Conservation (phyloP, 495 filamentous ascomycete genomes). For the Aspergillus wentii region DNA sequence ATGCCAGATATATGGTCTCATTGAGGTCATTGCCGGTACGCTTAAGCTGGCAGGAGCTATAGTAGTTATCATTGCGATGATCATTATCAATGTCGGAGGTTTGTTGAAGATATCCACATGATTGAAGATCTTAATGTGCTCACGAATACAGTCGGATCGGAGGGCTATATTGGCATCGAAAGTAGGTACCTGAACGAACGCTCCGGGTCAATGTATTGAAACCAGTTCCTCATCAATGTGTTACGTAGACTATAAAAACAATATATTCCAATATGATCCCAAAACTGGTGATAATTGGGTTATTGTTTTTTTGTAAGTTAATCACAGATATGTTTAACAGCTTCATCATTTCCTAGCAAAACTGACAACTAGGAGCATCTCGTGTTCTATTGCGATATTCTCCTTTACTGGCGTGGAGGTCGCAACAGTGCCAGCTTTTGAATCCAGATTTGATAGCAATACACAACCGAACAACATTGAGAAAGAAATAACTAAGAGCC, state of each 20-base stretch:
- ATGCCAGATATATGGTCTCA: constrained; percentile 29
- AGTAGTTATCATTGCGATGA: constrained; percentile 22
- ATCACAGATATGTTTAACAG: not conserved
- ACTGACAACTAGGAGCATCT: constrained; percentile 18
- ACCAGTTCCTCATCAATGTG: not conserved
- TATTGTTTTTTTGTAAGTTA: constrained; percentile 28
- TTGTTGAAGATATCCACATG: no score
- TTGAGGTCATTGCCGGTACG: constrained; percentile 33
- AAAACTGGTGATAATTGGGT: constrained; percentile 20
- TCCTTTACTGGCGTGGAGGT: constrained; percentile 43
- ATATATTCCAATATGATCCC: constrained; percentile 21
- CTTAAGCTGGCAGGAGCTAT: constrained; percentile 31
- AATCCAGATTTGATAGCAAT: constrained; percentile 25
- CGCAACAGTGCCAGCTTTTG: constrained; percentile 39
- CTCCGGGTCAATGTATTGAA: not conserved
- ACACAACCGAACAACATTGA: not conserved
- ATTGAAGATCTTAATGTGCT: no score
- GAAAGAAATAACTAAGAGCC: constrained; percentile 1
- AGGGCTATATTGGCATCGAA: constrained; percentile 10
- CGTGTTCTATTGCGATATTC: constrained; percentile 39
- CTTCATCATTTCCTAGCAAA: not conserved
- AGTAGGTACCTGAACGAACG: no score
- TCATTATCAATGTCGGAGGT: constrained; percentile 26
- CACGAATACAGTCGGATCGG: constrained; percentile 5
- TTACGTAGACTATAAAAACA: constrained; percentile 2